Evolutionary conservation across 2,329 filamentous ascomycete species (phyloP), one percentile per base, ranked within the genome.

Genomic region (Sclerotinia subarctica): DNA sequence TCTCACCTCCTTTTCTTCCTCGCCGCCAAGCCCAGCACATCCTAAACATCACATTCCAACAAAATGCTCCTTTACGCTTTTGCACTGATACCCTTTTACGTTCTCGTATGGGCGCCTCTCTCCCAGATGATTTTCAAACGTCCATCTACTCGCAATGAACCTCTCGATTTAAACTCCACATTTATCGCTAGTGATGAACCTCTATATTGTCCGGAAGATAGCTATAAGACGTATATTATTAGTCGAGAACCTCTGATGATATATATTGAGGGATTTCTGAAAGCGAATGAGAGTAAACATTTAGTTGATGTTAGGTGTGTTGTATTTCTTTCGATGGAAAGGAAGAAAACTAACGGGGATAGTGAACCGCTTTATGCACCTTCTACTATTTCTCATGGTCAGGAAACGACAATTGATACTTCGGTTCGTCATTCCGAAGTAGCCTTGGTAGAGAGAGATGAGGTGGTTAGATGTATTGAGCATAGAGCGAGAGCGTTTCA

Each of bases 191-290:
- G 68, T 17, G 73, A 77, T 60, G 74, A 75, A 42, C 73, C 71
- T 35, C 63, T 73, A 42, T 69, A 68, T 21, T 78, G 76, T 66
- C 71, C 74, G 10, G 21, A 70, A 7, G 72, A 76, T 67, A 70
- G 38, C 10, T 77, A 74, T 64, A 72, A 72, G 19, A 77, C 83
- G 1, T 82, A 85, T 72, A 77, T 88, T 6, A 79, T 87, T 64
- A 83, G 80, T 24, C 78, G 81, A 21, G 80, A 82, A 56, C 86
- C 86, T 3, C 75, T 88, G 69, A 79, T 89, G 8, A 79, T 88
- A 21, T 88, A 88, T 74, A 82, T 88, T 58, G 83, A 86, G 73
- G 78, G 80, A 47, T 88, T 88, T 74, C 69, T 88, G 47, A 81
- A 78, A 21, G 73, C 73, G 1, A 72, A 76, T 1, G 85, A 88